phyloP scores from a whole-genome alignment of 345 rosid genomes.

The Leavenworthia alabamica region DNA sequence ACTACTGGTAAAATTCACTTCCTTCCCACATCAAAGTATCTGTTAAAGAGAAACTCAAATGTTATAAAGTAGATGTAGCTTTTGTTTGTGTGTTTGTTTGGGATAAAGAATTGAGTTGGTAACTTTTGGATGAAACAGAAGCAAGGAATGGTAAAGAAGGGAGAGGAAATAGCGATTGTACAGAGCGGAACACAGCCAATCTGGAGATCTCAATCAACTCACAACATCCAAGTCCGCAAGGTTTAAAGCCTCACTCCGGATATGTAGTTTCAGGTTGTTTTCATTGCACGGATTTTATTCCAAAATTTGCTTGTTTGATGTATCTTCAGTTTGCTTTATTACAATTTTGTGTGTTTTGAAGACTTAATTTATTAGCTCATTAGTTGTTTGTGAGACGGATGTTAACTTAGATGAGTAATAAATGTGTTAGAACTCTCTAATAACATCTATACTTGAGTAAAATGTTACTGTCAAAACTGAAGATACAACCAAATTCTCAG shows the following conservation, averaged over 20 bases:
- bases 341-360: background rate
- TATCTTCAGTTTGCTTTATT: conserved; percentile 16
- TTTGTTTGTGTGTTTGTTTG: background rate
- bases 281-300: too few species aligned
- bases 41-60: background rate
- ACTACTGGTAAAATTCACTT: conserved; percentile 49
- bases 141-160: conserved; percentile 93
- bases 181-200: conserved; percentile 93
- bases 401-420: background rate
- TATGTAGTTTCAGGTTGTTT: too few species aligned
- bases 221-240: conserved; percentile 90
- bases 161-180: conserved; percentile 88
- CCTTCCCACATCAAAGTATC: too few species aligned
- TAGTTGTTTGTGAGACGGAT: background rate
- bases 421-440: too few species aligned
- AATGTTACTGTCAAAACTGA: too few species aligned
- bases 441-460: background rate
- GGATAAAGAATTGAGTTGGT: conserved; percentile 1
- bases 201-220: conserved; percentile 95
- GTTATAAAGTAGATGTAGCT: background rate
- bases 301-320: conserved; percentile 13
- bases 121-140: conserved; percentile 42
- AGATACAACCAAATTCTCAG: too few species aligned
- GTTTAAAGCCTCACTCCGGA: too few species aligned
- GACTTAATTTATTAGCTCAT: background rate